Evolutionary conservation across 306 rosid species (phyloP), one percentile per base, ranked within the genome.

Genomic region (Gillenia trifoliata): DNA sequence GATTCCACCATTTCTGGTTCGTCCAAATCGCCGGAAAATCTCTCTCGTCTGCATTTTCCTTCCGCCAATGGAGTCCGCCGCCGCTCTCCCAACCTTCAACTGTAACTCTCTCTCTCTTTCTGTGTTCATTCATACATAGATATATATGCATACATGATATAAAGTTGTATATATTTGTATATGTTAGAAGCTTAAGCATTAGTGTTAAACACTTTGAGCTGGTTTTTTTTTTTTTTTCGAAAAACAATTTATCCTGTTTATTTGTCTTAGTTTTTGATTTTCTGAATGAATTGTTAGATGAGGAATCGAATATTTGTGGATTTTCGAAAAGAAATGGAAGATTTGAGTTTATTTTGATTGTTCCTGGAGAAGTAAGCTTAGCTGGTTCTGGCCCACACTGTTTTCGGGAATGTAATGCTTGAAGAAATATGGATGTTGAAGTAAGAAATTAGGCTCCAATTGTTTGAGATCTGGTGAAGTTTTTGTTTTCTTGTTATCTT

Each of bases 1-100:
- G 2, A 55, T 56, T 36, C 22, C 70, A 40, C 72, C 82, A 62
- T 41, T 77, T 77, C 79, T 50, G 33, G 63, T 60, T 65, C 33
- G 29, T 66, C 31, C 30, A 52, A 28, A 8, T 64, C 29, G n/a
- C 60, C 70, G 33, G 19, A 20, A 8, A 62, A 45, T 1, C 52
- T 56, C 70, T 64, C 62, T 17, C 49, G 3, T 11, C 77, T 25
- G 16, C 65, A 60, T 77, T 73, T 66, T 59, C 81, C 66, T 23
- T 62, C 59, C 63, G n/a, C 75, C 79, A 80, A 91, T 94, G 98
- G 96, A 91, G 43, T 84, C 93, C 81, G 70, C 92, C 29, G 88
- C 89, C 61, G 84, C 83, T 57, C 78, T 87, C 88, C 92, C 89
- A 74, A 87, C 97, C 70, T 82, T 90, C 63, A 80, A 78, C 85